Evolutionary conservation across 495 filamentous ascomycete genomes (phyloP).

Genomic region (Aspergillus heteromorphus): DNA sequence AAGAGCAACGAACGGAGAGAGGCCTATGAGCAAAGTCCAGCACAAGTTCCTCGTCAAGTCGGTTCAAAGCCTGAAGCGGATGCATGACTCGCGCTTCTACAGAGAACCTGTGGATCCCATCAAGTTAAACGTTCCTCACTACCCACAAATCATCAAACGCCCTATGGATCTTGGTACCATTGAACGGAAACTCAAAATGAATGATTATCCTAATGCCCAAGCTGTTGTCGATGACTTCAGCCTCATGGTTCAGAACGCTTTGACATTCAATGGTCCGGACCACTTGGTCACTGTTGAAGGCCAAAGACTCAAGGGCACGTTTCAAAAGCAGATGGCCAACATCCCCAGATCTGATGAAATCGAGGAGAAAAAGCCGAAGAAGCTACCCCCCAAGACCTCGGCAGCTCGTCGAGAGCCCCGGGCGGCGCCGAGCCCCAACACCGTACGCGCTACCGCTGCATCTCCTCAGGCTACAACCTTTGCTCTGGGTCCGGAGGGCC

Average conservation of each 20-base stretch:
- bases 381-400: conserved; percentile 44
- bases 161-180: conserved; percentile 83
- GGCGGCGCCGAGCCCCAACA: conserved; percentile 32
- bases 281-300: conserved; percentile 66
- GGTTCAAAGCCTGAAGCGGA: conserved; percentile 72
- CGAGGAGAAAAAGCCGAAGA: conserved; percentile 59
- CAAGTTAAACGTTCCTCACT: conserved; percentile 63
- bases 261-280: conserved; percentile 72
- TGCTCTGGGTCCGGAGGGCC: conserved; percentile 73
- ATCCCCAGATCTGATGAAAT: conserved; percentile 46
- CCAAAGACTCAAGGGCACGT: conserved; percentile 54
- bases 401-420: conserved; percentile 51
- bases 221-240: conserved; percentile 66
- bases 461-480: conserved; percentile 61
- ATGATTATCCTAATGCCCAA: conserved; percentile 57
- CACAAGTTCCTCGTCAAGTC: conserved; percentile 48
- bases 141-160: conserved; percentile 61
- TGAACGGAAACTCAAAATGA: conserved; percentile 70
- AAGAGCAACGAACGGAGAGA: conserved; percentile 9
- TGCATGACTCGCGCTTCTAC: conserved; percentile 68
- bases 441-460: conserved; percentile 29
- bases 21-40: conserved; percentile 49
- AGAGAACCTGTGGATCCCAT: conserved; percentile 66
- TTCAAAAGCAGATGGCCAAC: conserved; percentile 51
- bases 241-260: conserved; percentile 68